Evolutionary conservation across 345 rosid genomes (phyloP), one percentile per base, ranked within the genome.

Genomic region (Cardamine resedifolia): DNA sequence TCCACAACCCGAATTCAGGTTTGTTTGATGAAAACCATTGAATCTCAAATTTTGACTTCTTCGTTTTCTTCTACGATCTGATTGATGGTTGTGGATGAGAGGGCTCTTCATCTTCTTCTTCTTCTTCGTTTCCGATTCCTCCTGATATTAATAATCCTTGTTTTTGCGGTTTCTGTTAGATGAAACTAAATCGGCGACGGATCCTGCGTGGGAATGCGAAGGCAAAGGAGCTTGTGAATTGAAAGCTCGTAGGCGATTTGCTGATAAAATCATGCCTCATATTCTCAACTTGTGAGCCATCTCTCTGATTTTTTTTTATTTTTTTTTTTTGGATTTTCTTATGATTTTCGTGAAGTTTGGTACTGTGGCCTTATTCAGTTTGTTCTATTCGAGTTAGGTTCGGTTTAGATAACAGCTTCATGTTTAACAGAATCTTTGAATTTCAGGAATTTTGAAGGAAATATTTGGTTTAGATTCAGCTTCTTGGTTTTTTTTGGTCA

Each of bases 251-350:
- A 72, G 62, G 49, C 78, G 55, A 3, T 59, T 79, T 31, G 78
- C 94, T 59, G 91, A 85, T 71, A 44, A 52, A 55, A 83, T 90
- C 63, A 75, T 92, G 55, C 96, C 96, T 67, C 98, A 85, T 68
- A 70, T 92, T 64, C 92, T 90, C 68, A 92, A 85, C 76, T 56
- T 92, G 98, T 90, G 31, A 82, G 95, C 62, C 12, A 15, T 58
- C 4, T 39, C 0, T 45, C 4, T 16, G 12, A 10, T 7, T 19
- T 11, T 38, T 11, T 2, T 6, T 30, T 10, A n/a, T 18, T 10
- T 16, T 18, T 11, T 11, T 3, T 3, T 8, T 36, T 36, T 36
- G 0, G 11, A 10, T 34, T 34, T 39, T 39, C n/a, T 38, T 36
- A 16, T 52, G 23, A 7, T 68, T 1, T 27, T 67, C 24, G 10